These are phyloP conservation scores for Stellera chamaejasme DNA, from an alignment of 345 rosid genomes.

Conservation along the genomic window DNA sequence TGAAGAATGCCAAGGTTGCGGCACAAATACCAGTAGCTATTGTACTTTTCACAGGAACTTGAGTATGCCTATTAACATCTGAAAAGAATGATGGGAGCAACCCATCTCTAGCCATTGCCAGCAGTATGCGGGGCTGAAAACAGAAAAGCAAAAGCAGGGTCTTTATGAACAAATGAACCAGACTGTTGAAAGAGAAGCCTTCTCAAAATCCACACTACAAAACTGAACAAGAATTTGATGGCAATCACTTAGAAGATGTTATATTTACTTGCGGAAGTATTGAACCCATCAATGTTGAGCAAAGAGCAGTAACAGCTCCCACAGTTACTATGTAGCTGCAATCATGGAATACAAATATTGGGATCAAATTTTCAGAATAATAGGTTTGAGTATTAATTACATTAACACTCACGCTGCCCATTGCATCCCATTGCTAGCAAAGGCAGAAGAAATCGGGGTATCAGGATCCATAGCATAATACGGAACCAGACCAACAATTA, in stretches of 20 bases:
- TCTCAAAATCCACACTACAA: too few relatives aligned
- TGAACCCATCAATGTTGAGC: conserved; percentile 91
- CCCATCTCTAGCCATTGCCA: conserved; percentile 90
- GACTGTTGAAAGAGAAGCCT: too few relatives aligned
- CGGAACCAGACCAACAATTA: conserved; percentile 91
- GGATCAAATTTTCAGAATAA: conserved; percentile 3
- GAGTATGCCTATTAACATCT: conserved; percentile 48
- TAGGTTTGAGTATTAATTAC: neutral
- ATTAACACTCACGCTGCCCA: conserved; percentile 88
- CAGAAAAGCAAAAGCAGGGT: neutral
- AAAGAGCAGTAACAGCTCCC: conserved; percentile 95
- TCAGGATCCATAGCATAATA: conserved; percentile 95
- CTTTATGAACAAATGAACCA: neutral
- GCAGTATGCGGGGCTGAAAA: conserved; percentile 63
- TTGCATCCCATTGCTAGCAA: conserved; percentile 79
- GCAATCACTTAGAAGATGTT: too few relatives aligned
- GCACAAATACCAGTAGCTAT: conserved; percentile 51
- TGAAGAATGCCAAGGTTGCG: conserved; percentile 47
- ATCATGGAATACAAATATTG: conserved; percentile 6
- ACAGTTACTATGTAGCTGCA: conserved; percentile 71
- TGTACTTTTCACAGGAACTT: conserved; percentile 68
- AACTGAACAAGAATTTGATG: too few relatives aligned
- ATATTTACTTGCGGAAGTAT: conserved; percentile 86
- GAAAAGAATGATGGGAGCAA: conserved; percentile 68
- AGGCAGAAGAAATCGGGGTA: conserved; percentile 97